Evolutionary conservation across 106 monocot genomes (phyloP).

Genomic region (Apostasia ramifera): DNA sequence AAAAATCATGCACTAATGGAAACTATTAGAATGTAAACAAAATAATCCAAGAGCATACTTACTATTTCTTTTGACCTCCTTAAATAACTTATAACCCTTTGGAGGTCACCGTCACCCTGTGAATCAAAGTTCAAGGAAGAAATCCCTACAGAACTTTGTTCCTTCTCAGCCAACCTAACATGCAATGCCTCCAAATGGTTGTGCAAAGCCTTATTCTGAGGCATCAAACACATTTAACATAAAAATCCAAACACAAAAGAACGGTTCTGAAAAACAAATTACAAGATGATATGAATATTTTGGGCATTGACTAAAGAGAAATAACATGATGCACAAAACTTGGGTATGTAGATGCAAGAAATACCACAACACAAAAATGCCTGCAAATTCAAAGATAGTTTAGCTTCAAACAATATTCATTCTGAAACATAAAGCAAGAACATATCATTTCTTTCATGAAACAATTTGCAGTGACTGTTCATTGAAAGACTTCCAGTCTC

Average conservation of each 20-base stretch:
- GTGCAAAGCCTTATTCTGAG: constrained; percentile 78
- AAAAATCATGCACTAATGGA: background rate
- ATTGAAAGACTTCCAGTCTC: background rate
- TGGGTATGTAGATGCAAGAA: no score
- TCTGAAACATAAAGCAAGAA: background rate
- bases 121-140: constrained; percentile 27
- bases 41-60: constrained; percentile 20
- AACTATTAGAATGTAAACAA: constrained; percentile 6
- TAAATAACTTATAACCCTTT: constrained; percentile 71
- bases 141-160: constrained; percentile 33
- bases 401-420: no score
- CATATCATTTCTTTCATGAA: background rate
- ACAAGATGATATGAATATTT: no score
- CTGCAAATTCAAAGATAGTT: no score
- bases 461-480: background rate
- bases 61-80: constrained; percentile 94
- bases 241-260: background rate
- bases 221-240: constrained; percentile 1
- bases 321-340: no score
- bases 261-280: no score
- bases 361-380: no score
- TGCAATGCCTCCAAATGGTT: constrained; percentile 68
- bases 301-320: no score
- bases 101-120: constrained; percentile 54
- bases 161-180: constrained; percentile 65